Evolutionary conservation across 208 protist species (phyloP).

Genomic region (Wallacemonas sp.): DNA sequence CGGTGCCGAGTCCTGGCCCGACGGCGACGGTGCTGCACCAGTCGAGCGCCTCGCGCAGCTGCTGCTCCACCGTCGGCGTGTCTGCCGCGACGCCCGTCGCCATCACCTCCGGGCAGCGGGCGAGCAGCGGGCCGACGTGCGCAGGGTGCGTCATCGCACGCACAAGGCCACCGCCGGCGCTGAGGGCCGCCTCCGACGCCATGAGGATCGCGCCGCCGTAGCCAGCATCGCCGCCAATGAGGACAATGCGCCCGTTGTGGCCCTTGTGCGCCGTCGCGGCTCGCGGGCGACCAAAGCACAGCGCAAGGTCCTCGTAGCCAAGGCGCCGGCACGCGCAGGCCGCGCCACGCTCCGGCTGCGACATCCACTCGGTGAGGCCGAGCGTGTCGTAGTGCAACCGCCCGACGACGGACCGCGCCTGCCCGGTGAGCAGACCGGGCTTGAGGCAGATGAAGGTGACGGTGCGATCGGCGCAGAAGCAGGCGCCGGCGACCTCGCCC

Average conservation of each 20-base stretch:
- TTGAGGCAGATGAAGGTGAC: conserved; percentile 84
- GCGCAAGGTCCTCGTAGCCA: conserved; percentile 30
- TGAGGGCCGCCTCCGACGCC: conserved; percentile 71
- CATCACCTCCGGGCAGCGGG: conserved; percentile 85
- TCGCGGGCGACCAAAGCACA: conserved; percentile 38
- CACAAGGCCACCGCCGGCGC: conserved; percentile 60
- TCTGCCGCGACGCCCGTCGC: conserved; percentile 16
- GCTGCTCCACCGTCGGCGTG: conserved; percentile 12
- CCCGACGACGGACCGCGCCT: conserved; percentile 57
- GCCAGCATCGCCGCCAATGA: conserved; percentile 73
- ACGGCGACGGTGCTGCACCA: conserved; percentile 65
- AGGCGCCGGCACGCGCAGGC: conserved; percentile 51
- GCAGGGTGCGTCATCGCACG: conserved; percentile 59
- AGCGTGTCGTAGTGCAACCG: conserved; percentile 75
- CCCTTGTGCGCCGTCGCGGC: conserved; percentile 63
- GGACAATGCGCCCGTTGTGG: conserved; percentile 54
- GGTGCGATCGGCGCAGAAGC: conserved; percentile 72
- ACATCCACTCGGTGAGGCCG: conserved; percentile 57
- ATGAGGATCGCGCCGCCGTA: conserved; percentile 80
- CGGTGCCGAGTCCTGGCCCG: conserved; percentile 66
- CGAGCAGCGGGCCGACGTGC: conserved; percentile 62
- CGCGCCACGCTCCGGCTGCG: conserved; percentile 18
- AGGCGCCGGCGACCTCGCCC: conserved; percentile 51
- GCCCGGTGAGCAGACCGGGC: conserved; percentile 75
- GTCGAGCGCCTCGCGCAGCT: conserved; percentile 31